Evolutionary conservation across 2,329 filamentous ascomycete genomes (phyloP).

Genomic region (Cordyceps militaris): DNA sequence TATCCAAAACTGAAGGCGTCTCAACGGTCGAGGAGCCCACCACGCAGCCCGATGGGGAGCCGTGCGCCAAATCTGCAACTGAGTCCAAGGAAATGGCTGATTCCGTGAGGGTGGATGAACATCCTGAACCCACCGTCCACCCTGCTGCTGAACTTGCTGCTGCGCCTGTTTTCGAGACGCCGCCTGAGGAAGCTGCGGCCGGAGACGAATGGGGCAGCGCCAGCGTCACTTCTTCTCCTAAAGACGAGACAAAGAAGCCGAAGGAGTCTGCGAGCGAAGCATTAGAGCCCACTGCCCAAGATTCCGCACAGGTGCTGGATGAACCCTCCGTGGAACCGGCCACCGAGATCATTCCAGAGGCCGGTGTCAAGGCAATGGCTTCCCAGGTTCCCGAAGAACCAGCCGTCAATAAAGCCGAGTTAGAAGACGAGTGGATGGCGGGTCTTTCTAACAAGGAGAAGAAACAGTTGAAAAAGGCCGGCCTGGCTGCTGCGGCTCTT

Average conservation of each 20-base stretch:
- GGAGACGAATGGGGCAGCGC: not conserved
- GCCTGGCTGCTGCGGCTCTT: not conserved
- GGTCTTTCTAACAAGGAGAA: constrained; percentile 22
- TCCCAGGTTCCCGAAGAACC: not conserved
- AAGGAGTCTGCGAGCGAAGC: constrained; percentile 19
- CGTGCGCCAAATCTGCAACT: not conserved
- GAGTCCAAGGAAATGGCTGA: not conserved
- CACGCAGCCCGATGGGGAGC: not conserved
- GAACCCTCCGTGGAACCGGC: not conserved
- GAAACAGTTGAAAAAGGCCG: constrained; percentile 22
- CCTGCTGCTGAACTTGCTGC: not conserved
- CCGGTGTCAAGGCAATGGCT: not conserved
- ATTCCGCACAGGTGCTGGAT: not conserved
- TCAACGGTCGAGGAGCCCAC: not conserved
- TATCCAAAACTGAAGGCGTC: constrained; percentile 2
- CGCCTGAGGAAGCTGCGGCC: not conserved
- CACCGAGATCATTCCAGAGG: not conserved
- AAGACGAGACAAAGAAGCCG: constrained; percentile 27
- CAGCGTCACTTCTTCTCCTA: constrained; percentile 1
- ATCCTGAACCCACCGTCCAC: not conserved
- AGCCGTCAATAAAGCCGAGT: not conserved
- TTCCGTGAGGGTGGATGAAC: not conserved
- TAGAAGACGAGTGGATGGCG: not conserved
- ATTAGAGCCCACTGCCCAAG: not conserved
- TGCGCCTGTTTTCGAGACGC: not conserved